Conservation (phyloP, 2,329 filamentous ascomycete species). For the Dactylellina parvicollis region DNA sequence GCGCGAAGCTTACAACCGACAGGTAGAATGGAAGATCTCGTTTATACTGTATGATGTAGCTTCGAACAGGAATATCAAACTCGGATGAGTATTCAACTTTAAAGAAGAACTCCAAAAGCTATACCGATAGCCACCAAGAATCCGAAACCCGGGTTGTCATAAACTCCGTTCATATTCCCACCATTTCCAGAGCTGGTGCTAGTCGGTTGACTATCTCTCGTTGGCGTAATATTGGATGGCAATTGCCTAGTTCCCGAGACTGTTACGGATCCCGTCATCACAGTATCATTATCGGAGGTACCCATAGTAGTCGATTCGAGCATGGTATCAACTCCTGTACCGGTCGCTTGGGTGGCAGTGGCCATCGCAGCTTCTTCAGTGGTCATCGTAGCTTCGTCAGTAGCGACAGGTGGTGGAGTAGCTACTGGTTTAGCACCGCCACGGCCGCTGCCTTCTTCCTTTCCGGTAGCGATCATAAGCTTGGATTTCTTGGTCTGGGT, state of each 20-base stretch:
- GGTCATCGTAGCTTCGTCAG: not conserved
- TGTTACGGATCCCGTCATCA: not conserved
- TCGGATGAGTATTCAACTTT: not conserved
- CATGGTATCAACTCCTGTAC: not conserved
- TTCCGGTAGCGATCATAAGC: not conserved
- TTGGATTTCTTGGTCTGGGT: not conserved
- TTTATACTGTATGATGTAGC: not conserved
- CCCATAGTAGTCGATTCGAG: not conserved
- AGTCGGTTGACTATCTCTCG: not conserved
- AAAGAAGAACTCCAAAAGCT: conserved; percentile 27
- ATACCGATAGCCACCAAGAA: conserved; percentile 22
- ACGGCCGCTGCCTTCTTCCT: not conserved
- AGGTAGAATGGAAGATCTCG: too few relatives aligned
- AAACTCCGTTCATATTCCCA: not conserved
- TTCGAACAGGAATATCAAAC: not conserved
- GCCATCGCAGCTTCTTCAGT: not conserved
- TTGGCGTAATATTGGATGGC: conserved; percentile 4
- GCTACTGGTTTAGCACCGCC: not conserved
- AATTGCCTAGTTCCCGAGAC: not conserved
- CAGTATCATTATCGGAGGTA: not conserved
- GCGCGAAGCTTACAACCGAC: too few relatives aligned
- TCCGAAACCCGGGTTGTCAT: conserved; percentile 7
- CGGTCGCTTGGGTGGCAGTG: too few relatives aligned
- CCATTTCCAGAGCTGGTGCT: not conserved
- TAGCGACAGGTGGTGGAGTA: not conserved